Percentiles rank a stretch among this genome's conserved stretches.
phyloP scores from a whole-genome alignment of 78 protist genomes.

The Dictyostelium capitatum region DNA sequence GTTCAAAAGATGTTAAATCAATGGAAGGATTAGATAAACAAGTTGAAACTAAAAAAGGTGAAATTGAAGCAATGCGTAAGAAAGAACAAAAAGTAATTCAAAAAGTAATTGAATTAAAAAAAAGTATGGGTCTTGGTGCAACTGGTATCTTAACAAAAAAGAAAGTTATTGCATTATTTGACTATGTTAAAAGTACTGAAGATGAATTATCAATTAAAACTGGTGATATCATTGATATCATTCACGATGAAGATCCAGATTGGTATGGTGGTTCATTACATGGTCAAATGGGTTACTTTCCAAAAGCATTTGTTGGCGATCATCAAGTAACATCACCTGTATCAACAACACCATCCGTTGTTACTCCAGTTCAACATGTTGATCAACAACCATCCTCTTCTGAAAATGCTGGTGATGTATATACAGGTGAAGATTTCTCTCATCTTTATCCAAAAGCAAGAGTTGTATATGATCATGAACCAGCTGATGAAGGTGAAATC shows the following conservation, averaged over 20 bases:
- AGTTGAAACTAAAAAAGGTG: constrained; percentile 59
- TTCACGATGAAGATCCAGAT: constrained; percentile 61
- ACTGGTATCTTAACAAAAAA: constrained; percentile 41
- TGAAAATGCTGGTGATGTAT: not conserved
- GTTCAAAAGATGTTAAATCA: constrained; percentile 49
- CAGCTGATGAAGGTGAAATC: constrained; percentile 56
- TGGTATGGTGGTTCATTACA: constrained; percentile 59
- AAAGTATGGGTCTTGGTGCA: constrained; percentile 50
- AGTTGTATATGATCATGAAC: constrained; percentile 36
- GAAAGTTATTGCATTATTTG: constrained; percentile 20
- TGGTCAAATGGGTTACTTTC: constrained; percentile 67
- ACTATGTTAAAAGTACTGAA: constrained; percentile 29
- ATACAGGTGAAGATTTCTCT: constrained; percentile 35
- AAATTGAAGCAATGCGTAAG: constrained; percentile 39
- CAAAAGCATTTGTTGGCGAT: constrained; percentile 40
- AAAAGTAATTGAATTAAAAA: constrained; percentile 50
- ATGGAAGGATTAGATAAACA: constrained; percentile 64
- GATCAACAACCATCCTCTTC: not conserved
- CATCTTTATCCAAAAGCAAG: constrained; percentile 75
- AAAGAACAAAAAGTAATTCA: constrained; percentile 71
- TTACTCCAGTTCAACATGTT: not conserved
- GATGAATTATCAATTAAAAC: constrained; percentile 42
- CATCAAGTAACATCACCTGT: not conserved
- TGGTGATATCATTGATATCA: constrained; percentile 69
- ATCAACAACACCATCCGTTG: not conserved